Percentiles rank a stretch among this genome's conserved stretches.
Conservation (phyloP, 257 asterid genomes). For the Solanum lycopersicoides region DNA sequence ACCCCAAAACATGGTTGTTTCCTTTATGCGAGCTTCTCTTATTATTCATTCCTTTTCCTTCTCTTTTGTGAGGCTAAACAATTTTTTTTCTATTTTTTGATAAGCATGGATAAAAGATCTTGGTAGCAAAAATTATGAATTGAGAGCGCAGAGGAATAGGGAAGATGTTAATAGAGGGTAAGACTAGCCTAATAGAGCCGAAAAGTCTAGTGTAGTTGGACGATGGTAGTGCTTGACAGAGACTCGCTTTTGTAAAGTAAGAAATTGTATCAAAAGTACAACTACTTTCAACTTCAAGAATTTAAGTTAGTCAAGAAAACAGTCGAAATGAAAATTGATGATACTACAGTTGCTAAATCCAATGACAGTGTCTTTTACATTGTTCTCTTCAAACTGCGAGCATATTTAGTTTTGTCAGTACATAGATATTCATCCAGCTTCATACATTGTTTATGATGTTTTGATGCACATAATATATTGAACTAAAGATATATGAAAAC, state of each 20-base stretch:
- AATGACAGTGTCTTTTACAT: not conserved
- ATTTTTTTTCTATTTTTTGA: not conserved
- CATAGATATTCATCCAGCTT: not conserved
- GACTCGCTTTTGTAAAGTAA: not conserved
- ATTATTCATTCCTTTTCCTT: not conserved
- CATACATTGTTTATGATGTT: not conserved
- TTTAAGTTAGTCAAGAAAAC: not conserved
- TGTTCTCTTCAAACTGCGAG: not conserved
- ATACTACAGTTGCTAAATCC: not conserved
- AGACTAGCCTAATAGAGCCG: not conserved
- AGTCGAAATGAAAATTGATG: not conserved
- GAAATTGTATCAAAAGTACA: not conserved
- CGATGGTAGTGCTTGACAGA: not conserved
- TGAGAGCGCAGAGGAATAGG: not conserved
- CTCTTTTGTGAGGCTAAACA: not conserved
- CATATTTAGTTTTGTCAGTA: not conserved
- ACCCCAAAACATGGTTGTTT: not conserved
- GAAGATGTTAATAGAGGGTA: not conserved
- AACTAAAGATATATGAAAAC: not conserved
- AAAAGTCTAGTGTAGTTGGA: not conserved
- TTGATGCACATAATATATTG: not conserved
- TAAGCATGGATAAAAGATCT: not conserved
- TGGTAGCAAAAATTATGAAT: not conserved
- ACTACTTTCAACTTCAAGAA: not conserved
- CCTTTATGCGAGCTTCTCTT: not conserved